A percentile compares a stretch with the other conserved stretches of the same genome.
These are phyloP conservation scores for Parmelia sp. DNA, from an alignment of 495 filamentous ascomycete genomes.

Conservation along the genomic window DNA sequence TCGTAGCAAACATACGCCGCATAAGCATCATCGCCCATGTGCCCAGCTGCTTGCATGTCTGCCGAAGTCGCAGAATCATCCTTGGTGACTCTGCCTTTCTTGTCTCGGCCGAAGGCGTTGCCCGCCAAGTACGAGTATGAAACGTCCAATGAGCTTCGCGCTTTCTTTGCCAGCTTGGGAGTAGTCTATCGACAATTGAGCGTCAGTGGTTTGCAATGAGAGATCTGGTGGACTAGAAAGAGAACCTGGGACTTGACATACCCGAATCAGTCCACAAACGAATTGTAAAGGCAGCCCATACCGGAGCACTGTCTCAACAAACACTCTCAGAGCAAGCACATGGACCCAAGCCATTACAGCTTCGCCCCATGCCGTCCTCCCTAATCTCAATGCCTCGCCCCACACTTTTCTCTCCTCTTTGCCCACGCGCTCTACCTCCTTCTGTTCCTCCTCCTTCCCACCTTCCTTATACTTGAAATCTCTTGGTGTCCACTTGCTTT, in stretches of 20 bases:
- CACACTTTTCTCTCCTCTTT: slow-evolving; percentile 80
- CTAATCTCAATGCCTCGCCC: slow-evolving; percentile 82
- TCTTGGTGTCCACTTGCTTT: slow-evolving; percentile 86
- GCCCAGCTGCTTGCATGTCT: slow-evolving; percentile 70
- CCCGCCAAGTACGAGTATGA: slow-evolving; percentile 89
- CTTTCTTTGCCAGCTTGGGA: slow-evolving; percentile 72
- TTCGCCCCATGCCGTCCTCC: slow-evolving; percentile 85
- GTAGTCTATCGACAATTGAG: slow-evolving; percentile 54
- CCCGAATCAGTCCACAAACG: slow-evolving; percentile 75
- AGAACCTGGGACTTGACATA: slow-evolving; percentile 41
- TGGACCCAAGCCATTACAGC: slow-evolving; percentile 93
- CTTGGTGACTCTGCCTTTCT: slow-evolving; percentile 81
- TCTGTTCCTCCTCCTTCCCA: slow-evolving; percentile 77
- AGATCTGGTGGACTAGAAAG: background rate
- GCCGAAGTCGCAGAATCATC: slow-evolving; percentile 70
- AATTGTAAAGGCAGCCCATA: slow-evolving; percentile 89
- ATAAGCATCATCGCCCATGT: slow-evolving; percentile 66
- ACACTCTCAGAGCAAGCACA: slow-evolving; percentile 82
- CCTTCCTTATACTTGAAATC: slow-evolving; percentile 91
- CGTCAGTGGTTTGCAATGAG: slow-evolving; percentile 6
- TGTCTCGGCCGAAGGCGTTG: slow-evolving; percentile 90
- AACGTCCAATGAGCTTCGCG: slow-evolving; percentile 71
- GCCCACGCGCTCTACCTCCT: slow-evolving; percentile 71
- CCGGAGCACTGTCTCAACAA: slow-evolving; percentile 91
- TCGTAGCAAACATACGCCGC: slow-evolving; percentile 97